Evolutionary conservation across 441 rosid species (phyloP).

Genomic region (Populus hybrid): DNA sequence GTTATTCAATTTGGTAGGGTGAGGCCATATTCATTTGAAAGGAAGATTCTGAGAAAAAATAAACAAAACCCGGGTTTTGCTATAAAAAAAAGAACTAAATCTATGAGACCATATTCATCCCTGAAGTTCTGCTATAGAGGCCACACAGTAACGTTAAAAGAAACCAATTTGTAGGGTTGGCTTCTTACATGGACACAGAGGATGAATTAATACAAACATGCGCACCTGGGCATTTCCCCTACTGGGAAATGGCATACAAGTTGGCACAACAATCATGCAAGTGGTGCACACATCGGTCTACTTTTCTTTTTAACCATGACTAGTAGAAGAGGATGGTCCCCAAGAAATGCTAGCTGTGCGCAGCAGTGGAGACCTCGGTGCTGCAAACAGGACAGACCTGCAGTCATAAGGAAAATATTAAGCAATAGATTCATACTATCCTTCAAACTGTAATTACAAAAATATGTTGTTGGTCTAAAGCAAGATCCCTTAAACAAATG

Average conservation of each 20-base stretch:
- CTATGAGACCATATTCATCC: not conserved
- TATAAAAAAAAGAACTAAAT: too few species aligned
- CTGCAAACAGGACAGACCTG: constrained; percentile 92
- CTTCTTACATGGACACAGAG: not conserved
- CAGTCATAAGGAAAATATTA: constrained; percentile 14
- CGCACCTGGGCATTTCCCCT: not conserved
- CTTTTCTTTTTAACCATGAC: not conserved
- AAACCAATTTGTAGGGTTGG: not conserved
- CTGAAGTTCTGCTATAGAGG: not conserved
- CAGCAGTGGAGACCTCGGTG: constrained; percentile 69
- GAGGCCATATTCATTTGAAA: not conserved
- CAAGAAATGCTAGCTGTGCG: constrained; percentile 35
- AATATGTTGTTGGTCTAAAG: not conserved
- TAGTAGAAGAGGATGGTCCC: constrained; percentile 12
- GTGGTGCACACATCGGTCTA: not conserved
- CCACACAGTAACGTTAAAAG: not conserved
- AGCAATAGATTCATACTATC: not conserved
- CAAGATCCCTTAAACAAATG: not conserved
- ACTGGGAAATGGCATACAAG: not conserved
- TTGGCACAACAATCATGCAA: constrained; percentile 11
- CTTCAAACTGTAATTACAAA: not conserved
- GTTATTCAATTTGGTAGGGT: not conserved
- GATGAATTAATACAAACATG: constrained; percentile 15
- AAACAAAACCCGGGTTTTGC: not conserved
- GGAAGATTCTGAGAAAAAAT: not conserved